Evolutionary conservation across 2,329 filamentous ascomycete genomes (phyloP), one percentile per base, ranked within the genome.

Genomic region (Hortaea werneckii): DNA sequence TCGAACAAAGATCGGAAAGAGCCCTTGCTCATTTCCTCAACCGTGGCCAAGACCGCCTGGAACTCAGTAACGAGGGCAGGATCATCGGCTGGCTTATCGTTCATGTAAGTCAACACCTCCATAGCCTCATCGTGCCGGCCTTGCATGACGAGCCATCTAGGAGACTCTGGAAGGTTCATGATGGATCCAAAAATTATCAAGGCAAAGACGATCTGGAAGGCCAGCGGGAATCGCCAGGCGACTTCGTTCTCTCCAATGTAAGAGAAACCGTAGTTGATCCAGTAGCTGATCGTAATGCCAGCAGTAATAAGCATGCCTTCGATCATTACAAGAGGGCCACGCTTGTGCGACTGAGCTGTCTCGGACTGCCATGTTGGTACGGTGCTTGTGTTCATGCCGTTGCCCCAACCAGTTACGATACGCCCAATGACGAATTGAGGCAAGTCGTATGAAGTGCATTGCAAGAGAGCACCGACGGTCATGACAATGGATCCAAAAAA

Each of bases 121-220:
- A 68, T 56, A 0, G 74, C 73, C 51, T 76, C 70, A 13, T 76
- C 69, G 49, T 77, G 73, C 10, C 68, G 66, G 35, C 75, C 76
- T 56, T 76, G 75, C 41, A 78, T 58, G 27, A 79, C 71, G 5
- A 80, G 65, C 73, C 76, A 79, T 43, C 77, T 69, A 7, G 77
- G 77, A 0, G 74, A 77, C 30, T 80, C 77, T 8, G 76, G 76
- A 1, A 79, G 64, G 10, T 66, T 65, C 44, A 73, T 63, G 34
- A 76, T 68, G 40, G 71, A 66, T n/a, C 49, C 56, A 41, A 74
- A 63, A 27, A 78, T 75, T 32, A 78, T 64, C 2, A 74, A 47
- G 0, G 76, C 75, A 44, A 79, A 74, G 30, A 77, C 54, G 51
- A 77, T 76, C 58, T 80, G 77, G 58, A 79, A 76, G 0, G 55